These are phyloP conservation scores for Tricholoma hemisulphureum DNA, from an alignment of 768 basidiomycete species.

Conservation along the genomic window DNA sequence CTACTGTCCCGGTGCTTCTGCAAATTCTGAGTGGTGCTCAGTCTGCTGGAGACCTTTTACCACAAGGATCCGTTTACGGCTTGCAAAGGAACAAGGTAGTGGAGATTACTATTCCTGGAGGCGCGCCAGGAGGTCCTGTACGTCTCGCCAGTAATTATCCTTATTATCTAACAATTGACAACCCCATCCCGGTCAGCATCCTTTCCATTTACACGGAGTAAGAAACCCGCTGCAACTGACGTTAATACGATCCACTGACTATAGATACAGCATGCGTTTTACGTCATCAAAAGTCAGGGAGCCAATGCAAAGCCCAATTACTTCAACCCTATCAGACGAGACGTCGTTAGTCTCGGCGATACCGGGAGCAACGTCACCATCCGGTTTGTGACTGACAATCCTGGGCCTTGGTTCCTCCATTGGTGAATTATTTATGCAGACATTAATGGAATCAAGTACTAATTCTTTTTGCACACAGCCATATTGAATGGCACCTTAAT, in stretches of 20 bases:
- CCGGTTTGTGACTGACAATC: slow-evolving; percentile 64
- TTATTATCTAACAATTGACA: not conserved
- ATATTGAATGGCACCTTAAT: slow-evolving; percentile 52
- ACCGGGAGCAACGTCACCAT: slow-evolving; percentile 48
- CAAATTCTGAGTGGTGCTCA: no score
- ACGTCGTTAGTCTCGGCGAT: slow-evolving; percentile 45
- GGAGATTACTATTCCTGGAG: slow-evolving; percentile 38
- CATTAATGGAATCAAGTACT: not conserved
- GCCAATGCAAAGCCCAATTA: slow-evolving; percentile 29
- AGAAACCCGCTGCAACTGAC: slow-evolving; percentile 11
- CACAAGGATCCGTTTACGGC: slow-evolving; percentile 31
- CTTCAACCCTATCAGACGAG: slow-evolving; percentile 46
- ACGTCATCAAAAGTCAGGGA: slow-evolving; percentile 35
- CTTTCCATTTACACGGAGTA: slow-evolving; percentile 41
- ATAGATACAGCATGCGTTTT: slow-evolving; percentile 31
- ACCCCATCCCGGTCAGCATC: slow-evolving; percentile 21
- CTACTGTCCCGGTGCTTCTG: slow-evolving; percentile 41
- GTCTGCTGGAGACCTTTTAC: slow-evolving; percentile 28
- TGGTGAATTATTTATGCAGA: no score
- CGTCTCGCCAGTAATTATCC: not conserved
- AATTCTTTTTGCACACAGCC: slow-evolving; percentile 25
- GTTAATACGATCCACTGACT: not conserved
- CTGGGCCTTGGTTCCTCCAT: slow-evolving; percentile 59
- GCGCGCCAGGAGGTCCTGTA: slow-evolving; percentile 18
- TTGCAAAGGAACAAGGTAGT: slow-evolving; percentile 36